Evolutionary conservation across 179 eudicot genomes (phyloP), one percentile per base, ranked within the genome.

Genomic region (Sideroxylon spinosum): DNA sequence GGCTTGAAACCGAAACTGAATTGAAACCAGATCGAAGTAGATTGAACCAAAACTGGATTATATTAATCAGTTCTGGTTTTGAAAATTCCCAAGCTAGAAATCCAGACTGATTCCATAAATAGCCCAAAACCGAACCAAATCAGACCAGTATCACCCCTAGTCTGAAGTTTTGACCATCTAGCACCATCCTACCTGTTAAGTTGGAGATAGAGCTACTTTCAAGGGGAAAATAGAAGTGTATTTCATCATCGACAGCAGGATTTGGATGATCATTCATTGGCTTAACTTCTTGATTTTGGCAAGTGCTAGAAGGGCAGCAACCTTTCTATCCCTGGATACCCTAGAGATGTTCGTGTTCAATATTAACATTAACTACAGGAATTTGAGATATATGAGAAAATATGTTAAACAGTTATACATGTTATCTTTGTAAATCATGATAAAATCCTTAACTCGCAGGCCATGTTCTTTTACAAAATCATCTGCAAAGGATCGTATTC

Each of bases 401-500:
- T 2, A 20, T 29, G 10, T 49, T 16, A 53, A 60, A 32, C 7
- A 22, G 7, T 50, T 70, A n/a, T 78, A 78, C 81, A 28, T 60
- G 60, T 28, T 52, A 16, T 71, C 76, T 78, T 71, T 44, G 81
- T 71, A 71, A 19, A 78, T 17, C 32, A 71, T 29, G 7, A 78
- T 59, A 25, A 50, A 48, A 63, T 78, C 81, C 20, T 76, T 76
- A 49, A 17, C 48, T 61, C 29, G n/a, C 55, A 78, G 53, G 9
- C 71, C 76, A 62, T 62, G 63, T 9, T n/a, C 50, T 26, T 50
- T 71, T 44, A 78, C 81, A 49, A 78, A 78, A 23, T 78, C 81
- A 26, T 71, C 81, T 78, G 26, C 25, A 70, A 70, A 11, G 7
- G 3, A 3, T 19, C n/a, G 5, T 28, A 52, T 50, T 25, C 14